phyloP scores from a whole-genome alignment of 176 grass and related monocot species.

The Pontederia paniculata region DNA sequence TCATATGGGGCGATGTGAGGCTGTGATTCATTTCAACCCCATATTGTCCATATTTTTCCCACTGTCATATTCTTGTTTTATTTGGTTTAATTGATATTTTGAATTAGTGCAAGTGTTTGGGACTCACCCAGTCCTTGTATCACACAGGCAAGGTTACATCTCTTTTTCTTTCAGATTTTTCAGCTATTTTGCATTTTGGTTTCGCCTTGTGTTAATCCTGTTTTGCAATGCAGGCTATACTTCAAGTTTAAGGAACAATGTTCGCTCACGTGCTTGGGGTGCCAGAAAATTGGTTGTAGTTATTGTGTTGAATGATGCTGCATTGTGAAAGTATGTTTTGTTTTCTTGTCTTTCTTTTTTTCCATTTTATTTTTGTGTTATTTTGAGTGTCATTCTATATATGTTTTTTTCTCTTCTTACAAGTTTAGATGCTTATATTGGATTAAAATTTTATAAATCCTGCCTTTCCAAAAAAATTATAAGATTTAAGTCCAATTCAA shows the following conservation, averaged over 20 bases:
- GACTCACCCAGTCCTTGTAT: no score
- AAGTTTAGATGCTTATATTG: no score
- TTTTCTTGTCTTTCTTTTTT: slow-evolving; percentile 13
- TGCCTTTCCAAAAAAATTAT: no score
- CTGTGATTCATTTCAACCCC: no score
- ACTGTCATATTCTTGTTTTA: neutral
- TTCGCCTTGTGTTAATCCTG: slow-evolving; percentile 24
- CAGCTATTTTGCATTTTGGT: neutral
- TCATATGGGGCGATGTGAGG: no score
- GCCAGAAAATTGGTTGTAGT: slow-evolving; percentile 89
- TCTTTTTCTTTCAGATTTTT: no score
- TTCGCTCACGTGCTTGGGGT: slow-evolving; percentile 97
- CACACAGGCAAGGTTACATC: neutral
- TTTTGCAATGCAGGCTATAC: slow-evolving; percentile 53
- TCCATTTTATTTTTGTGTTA: neutral
- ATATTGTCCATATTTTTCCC: no score
- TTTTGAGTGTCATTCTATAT: neutral
- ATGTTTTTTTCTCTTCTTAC: no score
- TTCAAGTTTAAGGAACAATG: slow-evolving; percentile 94
- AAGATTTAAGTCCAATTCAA: no score
- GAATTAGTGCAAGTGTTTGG: no score
- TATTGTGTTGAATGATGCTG: slow-evolving; percentile 78
- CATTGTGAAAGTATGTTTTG: slow-evolving; percentile 72
- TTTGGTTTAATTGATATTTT: neutral
- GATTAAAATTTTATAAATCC: no score